Conservation (phyloP, 2,329 filamentous ascomycete genomes). For the Scedosporium aurantiacum region DNA sequence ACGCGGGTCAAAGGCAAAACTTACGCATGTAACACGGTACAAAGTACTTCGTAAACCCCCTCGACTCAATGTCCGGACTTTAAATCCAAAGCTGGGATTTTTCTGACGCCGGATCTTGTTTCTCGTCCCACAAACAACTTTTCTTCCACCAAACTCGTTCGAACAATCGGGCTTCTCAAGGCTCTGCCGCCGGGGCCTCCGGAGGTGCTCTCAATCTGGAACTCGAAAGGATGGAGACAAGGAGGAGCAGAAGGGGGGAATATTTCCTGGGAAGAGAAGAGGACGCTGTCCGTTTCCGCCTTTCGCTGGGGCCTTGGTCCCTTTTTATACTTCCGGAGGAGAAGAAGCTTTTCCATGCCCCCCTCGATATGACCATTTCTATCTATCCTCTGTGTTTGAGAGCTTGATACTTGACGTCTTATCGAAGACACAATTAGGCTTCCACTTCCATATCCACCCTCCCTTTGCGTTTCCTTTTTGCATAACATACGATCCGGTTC, state of each 20-base stretch:
- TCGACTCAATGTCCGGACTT: too few relatives aligned
- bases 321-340: conserved; percentile 23
- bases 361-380: not conserved
- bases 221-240: not conserved
- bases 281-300: not conserved
- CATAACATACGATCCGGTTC: not conserved
- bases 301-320: conserved; percentile 10
- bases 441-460: not conserved
- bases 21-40: not conserved
- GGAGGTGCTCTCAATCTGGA: not conserved
- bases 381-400: not conserved
- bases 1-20: not conserved
- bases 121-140: not conserved
- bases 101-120: not conserved
- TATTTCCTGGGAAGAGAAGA: not conserved
- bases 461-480: not conserved
- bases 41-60: not conserved
- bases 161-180: not conserved
- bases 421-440: not conserved
- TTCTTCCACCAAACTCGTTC: not conserved
- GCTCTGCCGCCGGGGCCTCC: not conserved
- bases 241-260: not conserved
- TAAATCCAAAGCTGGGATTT: not conserved
- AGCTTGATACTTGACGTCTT: not conserved
- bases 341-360: conserved; percentile 3